Evolutionary conservation across 139 green algal species (phyloP).

Genomic region (Chlamydomonas schloesseri): DNA sequence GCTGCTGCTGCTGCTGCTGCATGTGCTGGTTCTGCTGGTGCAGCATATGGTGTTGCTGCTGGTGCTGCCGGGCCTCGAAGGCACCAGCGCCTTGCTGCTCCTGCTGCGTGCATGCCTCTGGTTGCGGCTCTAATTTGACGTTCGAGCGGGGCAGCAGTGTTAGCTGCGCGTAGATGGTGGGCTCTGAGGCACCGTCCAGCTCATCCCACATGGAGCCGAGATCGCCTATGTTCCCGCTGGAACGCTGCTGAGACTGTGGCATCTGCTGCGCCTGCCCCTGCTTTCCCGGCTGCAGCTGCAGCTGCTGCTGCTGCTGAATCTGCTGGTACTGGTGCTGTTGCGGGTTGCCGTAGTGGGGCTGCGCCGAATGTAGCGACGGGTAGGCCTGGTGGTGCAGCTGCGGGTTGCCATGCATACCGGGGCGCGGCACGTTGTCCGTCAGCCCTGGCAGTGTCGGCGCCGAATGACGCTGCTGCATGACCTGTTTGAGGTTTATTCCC

Average conservation of each 20-base stretch:
- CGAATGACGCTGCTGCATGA: neutral
- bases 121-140: neutral
- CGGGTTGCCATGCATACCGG: neutral
- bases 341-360: neutral
- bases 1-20: too few species aligned
- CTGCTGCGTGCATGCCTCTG: neutral
- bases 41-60: neutral
- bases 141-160: too few species aligned
- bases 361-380: neutral
- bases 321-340: too few species aligned
- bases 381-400: too few species aligned
- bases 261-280: too few species aligned
- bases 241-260: too few species aligned
- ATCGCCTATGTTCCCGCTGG: neutral
- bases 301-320: too few species aligned
- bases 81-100: neutral
- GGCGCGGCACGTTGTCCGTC: neutral
- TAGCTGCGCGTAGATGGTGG: neutral
- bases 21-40: neutral
- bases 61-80: neutral
- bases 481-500: neutral
- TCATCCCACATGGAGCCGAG: neutral
- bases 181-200: too few species aligned
- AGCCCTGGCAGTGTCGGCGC: neutral
- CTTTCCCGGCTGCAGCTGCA: too few species aligned